Evolutionary conservation across 805 yeast genomes (phyloP).

Genomic region (Wickerhamomyces subpelliculosus): DNA sequence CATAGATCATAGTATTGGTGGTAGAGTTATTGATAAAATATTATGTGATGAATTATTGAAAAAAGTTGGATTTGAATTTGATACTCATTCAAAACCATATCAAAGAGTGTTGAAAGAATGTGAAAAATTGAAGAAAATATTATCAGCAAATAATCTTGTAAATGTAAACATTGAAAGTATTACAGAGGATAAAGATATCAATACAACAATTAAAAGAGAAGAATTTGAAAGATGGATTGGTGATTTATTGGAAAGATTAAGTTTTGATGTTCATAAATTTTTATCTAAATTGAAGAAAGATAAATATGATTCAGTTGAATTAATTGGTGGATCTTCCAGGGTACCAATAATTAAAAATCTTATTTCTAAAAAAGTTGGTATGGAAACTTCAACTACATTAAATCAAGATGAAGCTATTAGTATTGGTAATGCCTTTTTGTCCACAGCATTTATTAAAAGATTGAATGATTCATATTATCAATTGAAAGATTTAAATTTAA

Average conservation of each 20-base stretch:
- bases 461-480: slow-evolving; percentile 81
- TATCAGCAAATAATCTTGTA: slow-evolving; percentile 74
- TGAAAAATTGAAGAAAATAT: slow-evolving; percentile 73
- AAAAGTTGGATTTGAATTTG: slow-evolving; percentile 72
- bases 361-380: slow-evolving; percentile 53
- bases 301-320: slow-evolving; percentile 70
- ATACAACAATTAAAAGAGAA: slow-evolving; percentile 57
- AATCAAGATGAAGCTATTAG: slow-evolving; percentile 98
- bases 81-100: slow-evolving; percentile 71
- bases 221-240: slow-evolving; percentile 75
- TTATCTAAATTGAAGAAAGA: slow-evolving; percentile 46
- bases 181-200: slow-evolving; percentile 79
- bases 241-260: slow-evolving; percentile 44
- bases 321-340: slow-evolving; percentile 82
- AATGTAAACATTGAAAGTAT: slow-evolving; percentile 76
- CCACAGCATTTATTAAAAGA: slow-evolving; percentile 84
- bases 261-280: slow-evolving; percentile 60
- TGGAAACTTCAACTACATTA: slow-evolving; percentile 75
- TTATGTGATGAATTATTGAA: slow-evolving; percentile 69
- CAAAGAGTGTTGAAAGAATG: slow-evolving; percentile 69
- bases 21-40: slow-evolving; percentile 71
- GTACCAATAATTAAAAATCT: slow-evolving; percentile 70
- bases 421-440: slow-evolving; percentile 90
- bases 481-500: slow-evolving; percentile 72
- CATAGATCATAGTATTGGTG: slow-evolving; percentile 76